Conservation (phyloP, 2,329 filamentous ascomycete genomes). For the Teratosphaeria zuluensis region DNA sequence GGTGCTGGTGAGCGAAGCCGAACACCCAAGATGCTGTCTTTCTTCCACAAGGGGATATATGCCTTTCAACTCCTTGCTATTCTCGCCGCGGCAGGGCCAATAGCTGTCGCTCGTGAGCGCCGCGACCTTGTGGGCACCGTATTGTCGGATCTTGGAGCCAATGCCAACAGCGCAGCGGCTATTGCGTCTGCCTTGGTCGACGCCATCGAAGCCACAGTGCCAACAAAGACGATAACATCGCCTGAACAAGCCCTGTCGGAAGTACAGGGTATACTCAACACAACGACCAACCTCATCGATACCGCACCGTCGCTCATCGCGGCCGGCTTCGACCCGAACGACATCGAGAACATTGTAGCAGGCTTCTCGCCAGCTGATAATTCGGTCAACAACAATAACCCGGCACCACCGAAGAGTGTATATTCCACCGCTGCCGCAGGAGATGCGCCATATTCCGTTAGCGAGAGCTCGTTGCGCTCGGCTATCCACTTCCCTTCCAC, state of each 20-base stretch:
- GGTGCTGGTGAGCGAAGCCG: no score
- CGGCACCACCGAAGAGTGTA: neutral
- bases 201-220: neutral
- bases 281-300: neutral
- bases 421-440: neutral
- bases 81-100: neutral
- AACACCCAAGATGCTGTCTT: neutral
- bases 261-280: neutral
- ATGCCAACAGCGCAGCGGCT: neutral
- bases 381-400: neutral
- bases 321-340: neutral
- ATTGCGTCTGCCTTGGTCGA: neutral
- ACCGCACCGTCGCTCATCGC: neutral
- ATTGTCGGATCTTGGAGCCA: neutral
- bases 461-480: neutral
- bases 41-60: neutral
- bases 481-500: slow-evolving; percentile 41
- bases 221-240: neutral
- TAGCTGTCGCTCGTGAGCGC: neutral
- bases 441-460: neutral
- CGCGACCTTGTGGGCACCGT: neutral
- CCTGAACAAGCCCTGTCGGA: neutral
- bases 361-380: neutral
- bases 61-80: neutral
- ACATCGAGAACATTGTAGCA: neutral